A percentile compares a stretch with the other conserved stretches of the same genome.
Conservation (phyloP, 1,284 basidiomycete genomes). For the Ustilago crameri region DNA sequence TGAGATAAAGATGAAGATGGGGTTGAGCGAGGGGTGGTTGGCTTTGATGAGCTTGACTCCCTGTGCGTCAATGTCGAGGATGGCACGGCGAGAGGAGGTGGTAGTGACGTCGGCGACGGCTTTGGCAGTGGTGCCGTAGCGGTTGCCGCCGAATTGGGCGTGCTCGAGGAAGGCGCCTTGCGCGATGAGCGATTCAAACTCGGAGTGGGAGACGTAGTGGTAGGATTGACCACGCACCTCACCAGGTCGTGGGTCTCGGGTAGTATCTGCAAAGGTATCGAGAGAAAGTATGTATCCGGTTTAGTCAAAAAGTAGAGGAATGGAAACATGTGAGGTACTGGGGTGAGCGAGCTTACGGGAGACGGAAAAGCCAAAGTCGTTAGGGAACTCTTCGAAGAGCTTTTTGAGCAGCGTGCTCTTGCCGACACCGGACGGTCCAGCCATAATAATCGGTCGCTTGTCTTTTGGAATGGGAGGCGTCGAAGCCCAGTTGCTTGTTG, state of each 20-base stretch:
- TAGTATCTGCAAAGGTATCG: slow-evolving; percentile 79
- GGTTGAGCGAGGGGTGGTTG: slow-evolving; percentile 77
- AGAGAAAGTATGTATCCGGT: too few species aligned
- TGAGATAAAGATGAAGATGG: slow-evolving; percentile 91
- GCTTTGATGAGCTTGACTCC: slow-evolving; percentile 76
- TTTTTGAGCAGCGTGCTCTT: slow-evolving; percentile 90
- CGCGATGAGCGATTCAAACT: slow-evolving; percentile 72
- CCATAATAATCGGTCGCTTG: slow-evolving; percentile 76
- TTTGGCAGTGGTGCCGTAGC: slow-evolving; percentile 87
- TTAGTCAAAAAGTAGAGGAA: too few species aligned
- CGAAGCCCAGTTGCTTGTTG: slow-evolving; percentile 30
- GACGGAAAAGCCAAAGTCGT: slow-evolving; percentile 87
- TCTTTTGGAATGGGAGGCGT: slow-evolving; percentile 38
- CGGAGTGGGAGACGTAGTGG: slow-evolving; percentile 72
- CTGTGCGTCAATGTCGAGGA: slow-evolving; percentile 96
- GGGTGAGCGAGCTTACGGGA: slow-evolving; percentile 77
- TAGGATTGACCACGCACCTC: slow-evolving; percentile 80
- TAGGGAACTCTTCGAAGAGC: slow-evolving; percentile 84
- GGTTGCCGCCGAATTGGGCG: slow-evolving; percentile 86
- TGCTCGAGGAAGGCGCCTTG: slow-evolving; percentile 74
- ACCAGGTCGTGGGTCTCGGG: slow-evolving; percentile 83
- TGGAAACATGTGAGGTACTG: slow-evolving; percentile 16
- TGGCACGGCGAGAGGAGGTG: slow-evolving; percentile 76
- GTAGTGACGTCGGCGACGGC: slow-evolving; percentile 73
- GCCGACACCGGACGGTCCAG: slow-evolving; percentile 89